These are phyloP conservation scores for Trichoderma guizhouense DNA, from an alignment of 2,329 filamentous ascomycete genomes.

Conservation along the genomic window DNA sequence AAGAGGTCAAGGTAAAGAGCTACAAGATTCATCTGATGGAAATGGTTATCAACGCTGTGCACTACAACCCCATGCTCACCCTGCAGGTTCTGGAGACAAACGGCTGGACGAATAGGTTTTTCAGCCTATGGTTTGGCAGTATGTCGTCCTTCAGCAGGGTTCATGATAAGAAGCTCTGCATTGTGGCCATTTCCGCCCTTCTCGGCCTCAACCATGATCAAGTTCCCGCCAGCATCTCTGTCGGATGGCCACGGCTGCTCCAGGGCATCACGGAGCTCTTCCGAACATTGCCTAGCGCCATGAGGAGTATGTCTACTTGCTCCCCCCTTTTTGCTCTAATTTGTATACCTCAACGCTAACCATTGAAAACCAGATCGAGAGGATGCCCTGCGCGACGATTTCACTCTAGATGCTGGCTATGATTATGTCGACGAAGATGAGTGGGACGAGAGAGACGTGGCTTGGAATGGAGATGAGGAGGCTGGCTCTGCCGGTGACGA, in stretches of 20 bases:
- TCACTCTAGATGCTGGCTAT: slow-evolving; percentile 62
- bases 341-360: slow-evolving; percentile 26
- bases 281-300: slow-evolving; percentile 80
- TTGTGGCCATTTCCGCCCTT: slow-evolving; percentile 85
- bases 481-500: slow-evolving; percentile 61
- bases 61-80: slow-evolving; percentile 88
- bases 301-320: slow-evolving; percentile 64
- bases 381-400: slow-evolving; percentile 87
- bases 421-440: slow-evolving; percentile 73
- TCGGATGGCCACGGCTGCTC: slow-evolving; percentile 89
- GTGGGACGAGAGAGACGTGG: slow-evolving; percentile 75
- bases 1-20: slow-evolving; percentile 83
- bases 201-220: slow-evolving; percentile 75
- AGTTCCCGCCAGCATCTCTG: slow-evolving; percentile 87
- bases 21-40: slow-evolving; percentile 97
- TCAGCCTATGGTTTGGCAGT: slow-evolving; percentile 95
- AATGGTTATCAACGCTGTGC: slow-evolving; percentile 96
- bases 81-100: slow-evolving; percentile 86
- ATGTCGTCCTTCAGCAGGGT: slow-evolving; percentile 92
- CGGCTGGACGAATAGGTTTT: slow-evolving; percentile 97
- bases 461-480: slow-evolving; percentile 75
- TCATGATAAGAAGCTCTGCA: slow-evolving; percentile 98
- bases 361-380: slow-evolving; percentile 63
- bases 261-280: slow-evolving; percentile 87
- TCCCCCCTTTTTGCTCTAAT: background rate